These are phyloP conservation scores for Henningerozyma blattae DNA, from an alignment of 805 yeast genomes.

Conservation along the genomic window DNA sequence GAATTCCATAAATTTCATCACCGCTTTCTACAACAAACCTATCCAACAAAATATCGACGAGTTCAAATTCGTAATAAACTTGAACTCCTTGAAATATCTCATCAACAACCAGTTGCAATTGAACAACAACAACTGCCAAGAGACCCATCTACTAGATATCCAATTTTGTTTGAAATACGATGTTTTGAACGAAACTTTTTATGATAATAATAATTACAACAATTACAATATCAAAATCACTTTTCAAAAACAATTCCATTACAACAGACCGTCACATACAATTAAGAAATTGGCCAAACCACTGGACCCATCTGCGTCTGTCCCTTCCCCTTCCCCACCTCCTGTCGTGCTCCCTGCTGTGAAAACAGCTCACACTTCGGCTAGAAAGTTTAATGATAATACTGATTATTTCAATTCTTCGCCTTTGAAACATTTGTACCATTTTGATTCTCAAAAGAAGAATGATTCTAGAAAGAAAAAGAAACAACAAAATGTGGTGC, in stretches of 20 bases:
- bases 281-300: no score
- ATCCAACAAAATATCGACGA: slow-evolving; percentile 18
- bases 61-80: slow-evolving; percentile 20
- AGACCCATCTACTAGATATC: no score
- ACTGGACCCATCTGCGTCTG: not conserved
- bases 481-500: no score
- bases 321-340: no score
- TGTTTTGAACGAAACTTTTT: slow-evolving; percentile 23
- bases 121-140: no score
- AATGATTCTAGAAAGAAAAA: no score
- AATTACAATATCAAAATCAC: slow-evolving; percentile 15
- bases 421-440: slow-evolving; percentile 23
- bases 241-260: not conserved
- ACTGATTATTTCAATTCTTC: slow-evolving; percentile 25
- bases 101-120: no score
- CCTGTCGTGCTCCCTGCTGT: no score
- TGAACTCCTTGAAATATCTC: slow-evolving; percentile 19
- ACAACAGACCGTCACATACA: not conserved
- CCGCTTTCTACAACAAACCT: slow-evolving; percentile 17
- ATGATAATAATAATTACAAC: slow-evolving; percentile 25
- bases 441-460: no score
- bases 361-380: no score
- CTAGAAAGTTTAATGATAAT: slow-evolving; percentile 22
- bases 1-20: slow-evolving; percentile 22
- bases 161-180: slow-evolving; percentile 23